These are phyloP conservation scores for Ganoderma meredithae DNA, from an alignment of 1,284 basidiomycete species.

Conservation along the genomic window DNA sequence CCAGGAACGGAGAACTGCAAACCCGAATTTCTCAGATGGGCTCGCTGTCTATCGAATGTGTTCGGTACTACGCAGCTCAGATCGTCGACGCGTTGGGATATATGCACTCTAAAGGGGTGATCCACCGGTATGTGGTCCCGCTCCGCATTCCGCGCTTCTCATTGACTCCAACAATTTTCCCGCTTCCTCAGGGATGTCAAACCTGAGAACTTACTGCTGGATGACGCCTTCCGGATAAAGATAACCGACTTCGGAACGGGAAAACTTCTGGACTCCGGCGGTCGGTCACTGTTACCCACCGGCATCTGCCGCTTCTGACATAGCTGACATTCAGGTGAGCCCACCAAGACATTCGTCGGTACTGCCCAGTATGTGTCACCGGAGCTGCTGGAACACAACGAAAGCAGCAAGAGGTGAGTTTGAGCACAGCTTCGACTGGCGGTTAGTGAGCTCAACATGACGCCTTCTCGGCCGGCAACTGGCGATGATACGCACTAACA, in stretches of 20 bases:
- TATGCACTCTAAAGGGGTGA: constrained; percentile 89
- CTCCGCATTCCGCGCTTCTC: constrained; percentile 16
- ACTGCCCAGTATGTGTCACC: constrained; percentile 97
- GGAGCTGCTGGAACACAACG: constrained; percentile 84
- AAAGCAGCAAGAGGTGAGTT: constrained; percentile 71
- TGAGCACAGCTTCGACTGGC: constrained; percentile 3
- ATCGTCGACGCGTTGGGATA: constrained; percentile 88
- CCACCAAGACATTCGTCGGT: constrained; percentile 90
- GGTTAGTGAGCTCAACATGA: constrained; percentile 26
- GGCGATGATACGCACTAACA: constrained; percentile 39
- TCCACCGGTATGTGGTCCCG: constrained; percentile 72
- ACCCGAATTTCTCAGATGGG: constrained; percentile 81
- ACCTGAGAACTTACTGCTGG: constrained; percentile 92
- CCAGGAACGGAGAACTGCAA: constrained; percentile 90
- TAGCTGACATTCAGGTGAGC: constrained; percentile 47
- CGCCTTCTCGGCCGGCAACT: constrained; percentile 16
- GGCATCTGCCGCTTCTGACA: constrained; percentile 29
- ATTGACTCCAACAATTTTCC: constrained; percentile 18
- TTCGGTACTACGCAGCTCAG: constrained; percentile 88
- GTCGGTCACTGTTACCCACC: constrained; percentile 43
- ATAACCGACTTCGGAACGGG: constrained; percentile 98
- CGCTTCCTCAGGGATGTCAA: constrained; percentile 74
- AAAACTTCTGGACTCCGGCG: constrained; percentile 76
- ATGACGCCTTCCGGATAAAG: constrained; percentile 87
- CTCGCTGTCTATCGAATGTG: constrained; percentile 79